Percentiles rank a stretch among this genome's conserved stretches.
Conservation (phyloP, 2,329 filamentous ascomycete species). For the Fusarium proliferatum region DNA sequence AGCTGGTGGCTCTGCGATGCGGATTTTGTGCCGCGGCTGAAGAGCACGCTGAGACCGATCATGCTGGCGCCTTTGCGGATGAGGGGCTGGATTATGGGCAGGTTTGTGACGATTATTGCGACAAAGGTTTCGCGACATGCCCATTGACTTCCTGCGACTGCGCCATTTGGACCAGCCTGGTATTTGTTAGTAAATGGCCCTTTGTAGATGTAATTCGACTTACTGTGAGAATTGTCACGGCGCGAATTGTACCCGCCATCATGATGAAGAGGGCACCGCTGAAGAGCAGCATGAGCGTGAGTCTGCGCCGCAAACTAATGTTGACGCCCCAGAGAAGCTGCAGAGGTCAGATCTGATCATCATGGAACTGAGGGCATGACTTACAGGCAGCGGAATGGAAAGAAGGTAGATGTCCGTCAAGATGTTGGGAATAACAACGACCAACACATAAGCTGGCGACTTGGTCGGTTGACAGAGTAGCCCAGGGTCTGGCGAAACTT, state of each 20-base stretch:
- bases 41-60: conserved; percentile 35
- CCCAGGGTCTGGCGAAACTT: conserved; percentile 55
- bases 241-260: conserved; percentile 38
- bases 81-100: conserved; percentile 39
- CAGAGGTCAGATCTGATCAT: neutral
- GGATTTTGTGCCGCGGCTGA: conserved; percentile 30
- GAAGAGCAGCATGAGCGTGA: conserved; percentile 37
- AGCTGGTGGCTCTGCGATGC: conserved; percentile 38
- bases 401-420: conserved; percentile 35
- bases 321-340: conserved; percentile 41
- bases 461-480: conserved; percentile 33
- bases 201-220: accelerated
- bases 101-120: conserved; percentile 52
- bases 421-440: conserved; percentile 37
- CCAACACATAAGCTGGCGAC: conserved; percentile 35
- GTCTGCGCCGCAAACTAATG: conserved; percentile 36
- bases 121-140: conserved; percentile 55
- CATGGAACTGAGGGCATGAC: neutral
- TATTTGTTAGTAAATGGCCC: neutral
- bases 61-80: conserved; percentile 35
- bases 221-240: conserved; percentile 34
- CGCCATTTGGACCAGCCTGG: conserved; percentile 32
- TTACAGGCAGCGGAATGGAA: conserved; percentile 33
- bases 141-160: conserved; percentile 44
- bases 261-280: conserved; percentile 39